Evolutionary conservation across 352 stramenopile genomes (phyloP), one percentile per base, ranked within the genome.

Genomic region (Phytophthora multivora): DNA sequence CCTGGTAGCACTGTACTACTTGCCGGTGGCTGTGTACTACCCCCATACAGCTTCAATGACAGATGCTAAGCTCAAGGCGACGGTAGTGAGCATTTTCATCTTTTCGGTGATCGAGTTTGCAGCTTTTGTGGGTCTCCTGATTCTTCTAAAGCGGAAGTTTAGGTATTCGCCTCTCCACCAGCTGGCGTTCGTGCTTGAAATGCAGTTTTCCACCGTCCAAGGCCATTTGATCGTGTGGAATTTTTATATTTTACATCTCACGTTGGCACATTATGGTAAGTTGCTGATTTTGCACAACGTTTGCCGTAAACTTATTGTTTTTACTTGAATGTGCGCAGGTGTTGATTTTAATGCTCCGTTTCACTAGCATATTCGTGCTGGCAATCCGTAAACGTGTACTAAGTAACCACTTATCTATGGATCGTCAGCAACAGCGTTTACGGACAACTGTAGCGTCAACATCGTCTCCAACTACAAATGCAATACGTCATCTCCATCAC

Each of bases 161-260:
- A 53, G 40, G 0, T 71, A 69, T 39, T 67, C 56, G 1, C 53
- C 60, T 6, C 11, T 75, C 3, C 70, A 73, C 38, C 55, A 70
- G 19, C 38, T 81, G 2, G 75, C 64, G 0, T 81, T 83, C 31
- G 69, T 80, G n/a, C 52, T 83, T 0, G 71, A 80, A 51, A 74
- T 18, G 2, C 53, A 78, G n/a, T 11, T 16, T 0, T 18, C 26
- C 9, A 47, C 56, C 3, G 2, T 80, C 2, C 69, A 78, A 21
- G 49, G 55, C 0, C 49, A 54, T 2, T 16, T 78, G 0, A 51
- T 80, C 13, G 33, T 73, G 15, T 76, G 56, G 69, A 54, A 56
- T 11, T 45, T 47, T 6, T 66, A 47, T 36, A 73, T 68, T n/a
- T 33, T 80, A 12, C 58, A 52, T 28, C 46, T 76, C 7, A 66